Evolutionary conservation across 2,329 filamentous ascomycete genomes (phyloP), one percentile per base, ranked within the genome.

Genomic region (Coniella vitis): DNA sequence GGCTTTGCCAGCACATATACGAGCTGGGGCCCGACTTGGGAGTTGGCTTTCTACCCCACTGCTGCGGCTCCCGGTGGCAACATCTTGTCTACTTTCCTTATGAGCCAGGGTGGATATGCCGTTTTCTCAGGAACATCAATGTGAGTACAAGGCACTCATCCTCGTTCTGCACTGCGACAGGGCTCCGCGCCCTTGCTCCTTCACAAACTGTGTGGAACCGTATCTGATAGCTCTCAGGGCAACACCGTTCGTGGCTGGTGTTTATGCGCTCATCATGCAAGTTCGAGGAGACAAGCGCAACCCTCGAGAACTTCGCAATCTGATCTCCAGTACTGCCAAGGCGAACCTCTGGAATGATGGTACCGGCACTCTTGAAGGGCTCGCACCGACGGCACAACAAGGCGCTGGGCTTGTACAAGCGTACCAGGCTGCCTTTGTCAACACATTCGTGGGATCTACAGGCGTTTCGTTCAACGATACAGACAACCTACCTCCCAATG

Each of bases 71-170:
- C 77, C 3, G 78, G 79, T 32, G 76, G 76, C 41, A 69, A 70
- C 44, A 81, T 83, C 39, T 62, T 83, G 21, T 80, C 78, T 9
- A 82, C 78, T 0, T 83, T 69, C 54, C 78, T 75, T 0, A 59
- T 69, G 3, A 62, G 63, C 3, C 58, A 66, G 29, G 74, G 73
- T 20, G 63, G 65, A 25, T 83, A 80, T 45, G 71, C 69, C 19
- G 70, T 80, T 1, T 62, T 72, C 21, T 79, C 68, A 31, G 78
- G 78, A 12, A 81, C 78, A 0, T 81, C 78, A 1, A 83, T 84
- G 80, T 42, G 25, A 42, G 40, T 34, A 42, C 16, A n/a, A 12
- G 19, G 31, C 7, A 16, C n/a, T 4, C n/a, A 3, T 37, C 35
- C 8, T 17, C 35, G 10, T 29, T 5, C 25, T 29, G 10, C 16